Percentiles rank a stretch among this genome's conserved stretches.
Evolutionary conservation across 176 grass and related monocot species (phyloP).

Genomic region (Ananas comosus): DNA sequence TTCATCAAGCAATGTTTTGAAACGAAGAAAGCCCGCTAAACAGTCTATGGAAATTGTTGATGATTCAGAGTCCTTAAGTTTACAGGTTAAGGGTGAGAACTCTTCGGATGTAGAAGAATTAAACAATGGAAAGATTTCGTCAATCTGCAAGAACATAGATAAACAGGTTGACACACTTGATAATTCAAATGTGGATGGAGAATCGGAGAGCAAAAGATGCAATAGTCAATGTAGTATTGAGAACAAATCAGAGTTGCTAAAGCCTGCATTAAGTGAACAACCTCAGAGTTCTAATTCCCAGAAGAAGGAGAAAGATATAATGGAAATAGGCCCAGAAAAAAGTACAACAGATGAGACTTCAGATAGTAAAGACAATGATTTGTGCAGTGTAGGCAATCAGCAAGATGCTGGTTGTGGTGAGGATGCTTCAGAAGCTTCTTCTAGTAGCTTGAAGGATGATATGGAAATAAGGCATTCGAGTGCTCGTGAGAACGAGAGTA

Average conservation of each 20-base stretch:
- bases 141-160: not conserved
- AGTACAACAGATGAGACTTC: constrained; percentile 15
- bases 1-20: not conserved
- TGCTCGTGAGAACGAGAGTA: constrained; percentile 3
- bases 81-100: not conserved
- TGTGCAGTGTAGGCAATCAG: not conserved
- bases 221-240: constrained; percentile 16
- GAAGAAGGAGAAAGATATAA: constrained; percentile 6
- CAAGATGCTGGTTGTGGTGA: constrained; percentile 25
- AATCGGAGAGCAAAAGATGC: constrained; percentile 16
- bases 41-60: not conserved
- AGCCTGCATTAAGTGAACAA: constrained; percentile 17
- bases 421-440: constrained; percentile 23
- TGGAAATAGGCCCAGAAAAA: not conserved
- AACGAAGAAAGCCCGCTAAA: constrained; percentile 8
- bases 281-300: constrained; percentile 19
- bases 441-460: not conserved
- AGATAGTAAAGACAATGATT: constrained; percentile 5
- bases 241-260: constrained; percentile 18
- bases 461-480: constrained; percentile 2
- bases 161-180: not conserved
- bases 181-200: not conserved
- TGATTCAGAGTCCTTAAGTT: constrained; percentile 1
- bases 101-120: not conserved
- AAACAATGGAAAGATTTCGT: not conserved